Conservation (phyloP, 2,329 filamentous ascomycete genomes). For the Trichoderma atrobrunneum region DNA sequence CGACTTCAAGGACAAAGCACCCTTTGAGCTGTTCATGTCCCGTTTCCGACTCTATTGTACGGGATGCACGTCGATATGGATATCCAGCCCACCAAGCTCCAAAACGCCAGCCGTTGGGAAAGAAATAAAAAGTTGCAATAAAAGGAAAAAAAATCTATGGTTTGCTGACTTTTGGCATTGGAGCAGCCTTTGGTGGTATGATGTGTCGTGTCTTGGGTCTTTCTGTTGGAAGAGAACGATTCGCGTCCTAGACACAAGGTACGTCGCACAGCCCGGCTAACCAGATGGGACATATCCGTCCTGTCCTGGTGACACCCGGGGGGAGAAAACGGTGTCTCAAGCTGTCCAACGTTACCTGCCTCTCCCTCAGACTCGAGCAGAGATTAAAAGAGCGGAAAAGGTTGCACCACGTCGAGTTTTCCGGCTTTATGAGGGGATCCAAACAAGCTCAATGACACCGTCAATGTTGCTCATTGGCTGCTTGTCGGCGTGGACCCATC, state of each 20-base stretch:
- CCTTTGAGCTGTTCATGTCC: background rate
- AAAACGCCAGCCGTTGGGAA: conserved; percentile 9
- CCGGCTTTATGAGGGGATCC: conserved; percentile 41
- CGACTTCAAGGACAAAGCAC: background rate
- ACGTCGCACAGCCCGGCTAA: background rate
- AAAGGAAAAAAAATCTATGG: background rate
- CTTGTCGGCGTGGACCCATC: conserved; percentile 49
- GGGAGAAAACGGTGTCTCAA: background rate
- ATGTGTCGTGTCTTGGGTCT: background rate
- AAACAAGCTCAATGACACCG: conserved; percentile 56
- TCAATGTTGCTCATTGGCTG: conserved; percentile 52
- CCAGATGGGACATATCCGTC: background rate
- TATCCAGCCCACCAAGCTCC: conserved; percentile 15
- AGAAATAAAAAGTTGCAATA: background rate
- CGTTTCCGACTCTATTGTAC: background rate
- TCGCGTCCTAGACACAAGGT: background rate
- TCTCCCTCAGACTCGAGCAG: background rate
- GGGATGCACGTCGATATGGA: background rate
- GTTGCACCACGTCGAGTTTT: background rate
- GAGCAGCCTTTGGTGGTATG: background rate
- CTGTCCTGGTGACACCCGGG: background rate
- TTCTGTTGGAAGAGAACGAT: background rate
- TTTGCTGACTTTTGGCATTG: background rate
- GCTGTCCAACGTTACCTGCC: background rate
- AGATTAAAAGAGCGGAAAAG: background rate